Evolutionary conservation across 2,329 filamentous ascomycete species (phyloP), one percentile per base, ranked within the genome.

Genomic region (Cladophialophora yegresii): DNA sequence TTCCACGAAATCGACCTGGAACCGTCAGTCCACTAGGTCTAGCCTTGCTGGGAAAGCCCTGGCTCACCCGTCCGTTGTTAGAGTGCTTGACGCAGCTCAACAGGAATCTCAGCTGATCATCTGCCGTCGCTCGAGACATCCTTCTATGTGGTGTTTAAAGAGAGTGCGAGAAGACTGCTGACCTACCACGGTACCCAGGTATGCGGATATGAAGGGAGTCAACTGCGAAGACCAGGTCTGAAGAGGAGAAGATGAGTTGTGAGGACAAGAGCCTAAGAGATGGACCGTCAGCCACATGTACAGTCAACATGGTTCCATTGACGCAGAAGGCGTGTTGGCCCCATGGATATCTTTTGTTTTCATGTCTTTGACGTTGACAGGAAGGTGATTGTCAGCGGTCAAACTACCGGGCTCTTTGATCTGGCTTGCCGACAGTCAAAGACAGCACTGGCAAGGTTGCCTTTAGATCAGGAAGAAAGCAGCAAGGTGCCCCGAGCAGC

Each of bases 31-130:
- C 8, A 23, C 13, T 13, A n/a, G 23, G 3, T 23, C 16, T 30
- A 8, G 3, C 9, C 22, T 16, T 23, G 32, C 51, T 13, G 55
- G 23, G 22, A 36, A 23, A 22, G 16, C 9, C 26, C 40, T n/a
- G 12, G 50, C 78, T 72, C 75, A 88, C 88, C 74, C 84, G 86
- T 66, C 87, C 87, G 67, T 82, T 81, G 71, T 77, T 81, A 9
- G 85, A 83, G 75, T 87, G 77, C 59, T 83, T 81, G 74, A 90
- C 88, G 76, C 88, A 90, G 59, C 81, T 80, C 55, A 90, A 81
- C 26, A 91, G 79, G 73, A 91, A 89, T 66, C 82, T 83, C 76
- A 90, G 82, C 70, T 89, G 86, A 30, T 85, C 81, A 22, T 83
- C 78, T 30, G 84, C 81, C 23, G 77, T 76, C 63, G 78, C 74